phyloP scores from a whole-genome alignment of 306 rosid species.

The Psophocarpus tetragonolobus region DNA sequence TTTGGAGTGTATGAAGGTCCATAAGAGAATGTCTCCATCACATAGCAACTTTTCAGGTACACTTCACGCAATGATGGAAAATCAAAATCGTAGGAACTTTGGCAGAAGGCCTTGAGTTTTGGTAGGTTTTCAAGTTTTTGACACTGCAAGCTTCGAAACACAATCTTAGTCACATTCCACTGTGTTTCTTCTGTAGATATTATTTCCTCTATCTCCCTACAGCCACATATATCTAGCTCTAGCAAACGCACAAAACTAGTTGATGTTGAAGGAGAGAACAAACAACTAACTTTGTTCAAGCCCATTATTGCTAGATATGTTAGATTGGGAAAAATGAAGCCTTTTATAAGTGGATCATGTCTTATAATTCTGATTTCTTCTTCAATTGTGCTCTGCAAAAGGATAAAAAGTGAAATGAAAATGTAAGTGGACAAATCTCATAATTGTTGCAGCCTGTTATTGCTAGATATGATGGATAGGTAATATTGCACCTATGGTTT shows the following conservation, averaged over 20 bases:
- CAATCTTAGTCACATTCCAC: not conserved
- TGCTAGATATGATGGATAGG: not conserved
- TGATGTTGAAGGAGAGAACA: not conserved
- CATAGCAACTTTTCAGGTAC: not conserved
- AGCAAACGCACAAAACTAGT: not conserved
- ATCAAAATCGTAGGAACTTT: not conserved
- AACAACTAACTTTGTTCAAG: not conserved
- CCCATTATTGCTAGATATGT: not conserved
- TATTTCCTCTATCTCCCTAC: not conserved
- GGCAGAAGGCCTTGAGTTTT: not conserved
- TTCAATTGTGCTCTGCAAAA: not conserved
- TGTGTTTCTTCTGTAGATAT: not conserved
- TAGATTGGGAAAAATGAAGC: not conserved
- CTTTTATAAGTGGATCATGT: not conserved
- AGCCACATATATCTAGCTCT: not conserved
- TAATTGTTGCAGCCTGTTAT: not conserved
- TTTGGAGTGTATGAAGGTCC: not conserved
- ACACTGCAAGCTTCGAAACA: not conserved
- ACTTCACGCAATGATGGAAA: not conserved
- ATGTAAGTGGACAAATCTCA: not conserved
- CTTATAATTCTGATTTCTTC: not conserved
- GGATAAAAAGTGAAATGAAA: not conserved
- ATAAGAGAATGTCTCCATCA: not conserved
- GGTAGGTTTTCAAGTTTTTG: not conserved
- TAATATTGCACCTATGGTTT: not conserved